Evolutionary conservation across 1,139 yeast species (phyloP).

Genomic region (Suhomyces yuchorum): DNA sequence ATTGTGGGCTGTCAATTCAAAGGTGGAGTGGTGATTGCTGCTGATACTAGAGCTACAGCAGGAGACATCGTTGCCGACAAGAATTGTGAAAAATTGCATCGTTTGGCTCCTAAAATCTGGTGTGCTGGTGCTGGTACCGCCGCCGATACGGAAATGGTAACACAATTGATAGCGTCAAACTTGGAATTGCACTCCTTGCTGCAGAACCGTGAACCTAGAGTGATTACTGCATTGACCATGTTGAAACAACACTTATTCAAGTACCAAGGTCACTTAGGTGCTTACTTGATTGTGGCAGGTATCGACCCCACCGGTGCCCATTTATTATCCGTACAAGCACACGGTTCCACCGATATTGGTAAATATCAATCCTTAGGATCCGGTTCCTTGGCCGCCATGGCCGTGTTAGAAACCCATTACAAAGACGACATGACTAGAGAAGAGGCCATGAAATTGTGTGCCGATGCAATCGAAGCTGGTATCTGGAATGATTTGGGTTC

Average conservation of each 20-base stretch:
- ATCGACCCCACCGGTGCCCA: conserved; percentile 96
- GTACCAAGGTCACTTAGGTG: conserved; percentile 97
- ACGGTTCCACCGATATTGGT: conserved; percentile 96
- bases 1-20: conserved; percentile 93
- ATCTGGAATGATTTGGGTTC: conserved; percentile 99
- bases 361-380: conserved; percentile 91
- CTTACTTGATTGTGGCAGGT: conserved; percentile 95
- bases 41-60: conserved; percentile 97
- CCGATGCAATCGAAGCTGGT: conserved; percentile 96
- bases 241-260: conserved; percentile 93
- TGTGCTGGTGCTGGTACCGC: conserved; percentile 99
- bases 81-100: conserved; percentile 93
- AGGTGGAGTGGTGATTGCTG: conserved; percentile 96
- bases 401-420: conserved; percentile 90
- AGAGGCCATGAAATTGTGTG: conserved; percentile 85
- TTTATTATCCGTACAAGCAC: conserved; percentile 91
- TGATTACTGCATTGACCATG: conserved; percentile 89
- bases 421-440: conserved; percentile 74
- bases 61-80: conserved; percentile 97
- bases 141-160: conserved; percentile 98
- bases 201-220: conserved; percentile 86
- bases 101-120: conserved; percentile 93
- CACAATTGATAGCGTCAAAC: conserved; percentile 88
- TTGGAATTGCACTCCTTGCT: conserved; percentile 85
- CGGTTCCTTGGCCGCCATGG: conserved; percentile 99